Conservation (phyloP, 768 basidiomycete species). For the Cystobasidium onofrii region DNA sequence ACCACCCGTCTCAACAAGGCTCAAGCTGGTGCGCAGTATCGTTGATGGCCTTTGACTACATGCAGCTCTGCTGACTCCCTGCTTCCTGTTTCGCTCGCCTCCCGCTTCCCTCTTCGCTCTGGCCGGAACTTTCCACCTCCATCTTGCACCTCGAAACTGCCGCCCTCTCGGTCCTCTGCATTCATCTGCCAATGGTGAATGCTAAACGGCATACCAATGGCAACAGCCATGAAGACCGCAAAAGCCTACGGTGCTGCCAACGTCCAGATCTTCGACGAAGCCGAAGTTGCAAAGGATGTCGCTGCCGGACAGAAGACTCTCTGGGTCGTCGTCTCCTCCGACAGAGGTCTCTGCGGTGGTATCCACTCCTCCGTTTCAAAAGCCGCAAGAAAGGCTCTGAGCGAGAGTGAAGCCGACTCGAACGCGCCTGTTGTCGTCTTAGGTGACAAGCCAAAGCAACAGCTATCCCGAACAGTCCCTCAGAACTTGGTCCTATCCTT, state of each 20-base stretch:
- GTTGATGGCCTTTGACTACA: background rate
- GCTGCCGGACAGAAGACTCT: constrained; percentile 63
- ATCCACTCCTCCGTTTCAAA: constrained; percentile 96
- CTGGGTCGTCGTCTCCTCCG: constrained; percentile 88
- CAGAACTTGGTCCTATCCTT: constrained; percentile 72
- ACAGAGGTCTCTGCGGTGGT: constrained; percentile 99
- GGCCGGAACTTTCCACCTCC: too few relatives aligned
- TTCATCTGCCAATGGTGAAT: too few relatives aligned
- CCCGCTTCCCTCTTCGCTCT: too few relatives aligned
- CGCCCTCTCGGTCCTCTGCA: background rate
- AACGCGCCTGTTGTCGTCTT: constrained; percentile 29
- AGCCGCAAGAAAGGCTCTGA: constrained; percentile 48
- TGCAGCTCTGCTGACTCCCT: background rate
- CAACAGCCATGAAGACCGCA: constrained; percentile 68
- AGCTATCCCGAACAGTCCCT: constrained; percentile 57
- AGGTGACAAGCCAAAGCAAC: constrained; percentile 95
- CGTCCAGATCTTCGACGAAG: constrained; percentile 78
- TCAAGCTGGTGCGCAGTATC: constrained; percentile 52
- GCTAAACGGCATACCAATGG: background rate
- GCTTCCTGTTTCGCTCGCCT: background rate
- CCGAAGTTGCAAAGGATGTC: constrained; percentile 54
- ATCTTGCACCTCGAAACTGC: too few relatives aligned
- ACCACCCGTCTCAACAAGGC: constrained; percentile 94
- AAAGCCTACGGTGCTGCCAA: constrained; percentile 70
- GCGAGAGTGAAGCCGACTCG: background rate